Evolutionary conservation across 169 alveolate species (phyloP).

Genomic region (Besnoitia besnoiti): DNA sequence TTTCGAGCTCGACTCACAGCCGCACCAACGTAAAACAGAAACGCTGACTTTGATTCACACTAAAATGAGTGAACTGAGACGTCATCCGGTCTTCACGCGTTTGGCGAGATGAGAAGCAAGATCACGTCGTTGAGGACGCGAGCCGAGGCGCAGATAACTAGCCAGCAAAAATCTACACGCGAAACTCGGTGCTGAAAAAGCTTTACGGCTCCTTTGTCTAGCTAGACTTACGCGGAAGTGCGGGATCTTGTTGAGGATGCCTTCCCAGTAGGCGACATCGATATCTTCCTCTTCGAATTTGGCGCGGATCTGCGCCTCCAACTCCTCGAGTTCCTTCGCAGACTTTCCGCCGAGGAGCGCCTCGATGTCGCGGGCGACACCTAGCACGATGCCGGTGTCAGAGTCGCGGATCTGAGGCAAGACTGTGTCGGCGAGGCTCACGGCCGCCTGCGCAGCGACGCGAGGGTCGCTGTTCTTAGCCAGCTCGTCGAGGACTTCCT

Average conservation of each 20-base stretch:
- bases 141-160: background rate
- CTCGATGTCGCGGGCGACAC: slow-evolving; percentile 57
- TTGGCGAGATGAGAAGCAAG: too few relatives aligned
- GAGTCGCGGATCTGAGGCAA: slow-evolving; percentile 49
- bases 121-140: too few relatives aligned
- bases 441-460: slow-evolving; percentile 63
- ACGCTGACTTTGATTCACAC: too few relatives aligned
- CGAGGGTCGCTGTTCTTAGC: slow-evolving; percentile 43
- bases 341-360: slow-evolving; percentile 52
- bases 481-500: slow-evolving; percentile 41
- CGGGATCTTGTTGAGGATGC: slow-evolving; percentile 62
- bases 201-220: background rate
- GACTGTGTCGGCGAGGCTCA: slow-evolving; percentile 34
- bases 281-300: slow-evolving; percentile 65
- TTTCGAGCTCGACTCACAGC: too few relatives aligned
- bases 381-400: slow-evolving; percentile 48
- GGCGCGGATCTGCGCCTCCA: slow-evolving; percentile 44
- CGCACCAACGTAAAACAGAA: too few relatives aligned
- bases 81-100: too few relatives aligned
- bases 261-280: slow-evolving; percentile 70
- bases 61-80: too few relatives aligned
- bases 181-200: too few relatives aligned
- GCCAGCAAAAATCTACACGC: too few relatives aligned
- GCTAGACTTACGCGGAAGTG: slow-evolving; percentile 40
- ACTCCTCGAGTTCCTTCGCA: slow-evolving; percentile 43